phyloP scores from a whole-genome alignment of 371 early-diverging fungal species.

The Mortierella sp. region DNA sequence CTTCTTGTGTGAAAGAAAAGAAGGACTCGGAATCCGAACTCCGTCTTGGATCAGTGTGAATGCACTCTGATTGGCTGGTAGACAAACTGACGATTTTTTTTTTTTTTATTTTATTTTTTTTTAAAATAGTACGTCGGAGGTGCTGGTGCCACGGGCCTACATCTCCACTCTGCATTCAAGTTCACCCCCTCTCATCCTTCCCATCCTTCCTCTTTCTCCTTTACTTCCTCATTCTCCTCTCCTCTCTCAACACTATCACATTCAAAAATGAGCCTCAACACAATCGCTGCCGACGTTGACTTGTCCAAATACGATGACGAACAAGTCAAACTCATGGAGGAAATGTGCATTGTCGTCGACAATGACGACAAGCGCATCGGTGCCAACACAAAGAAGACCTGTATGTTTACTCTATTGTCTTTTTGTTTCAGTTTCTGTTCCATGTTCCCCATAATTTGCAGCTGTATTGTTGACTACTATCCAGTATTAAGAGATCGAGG shows the following conservation, averaged over 20 bases:
- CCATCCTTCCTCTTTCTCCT: neutral
- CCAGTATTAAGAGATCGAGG: too few relatives aligned
- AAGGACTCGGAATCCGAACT: conserved; percentile 1
- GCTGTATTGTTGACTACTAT: too few relatives aligned
- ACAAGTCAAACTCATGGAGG: conserved; percentile 95
- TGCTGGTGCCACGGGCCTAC: neutral
- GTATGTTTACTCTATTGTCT: conserved; percentile 63
- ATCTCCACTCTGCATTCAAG: neutral
- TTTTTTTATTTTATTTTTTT: conserved; percentile 13
- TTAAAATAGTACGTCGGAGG: neutral
- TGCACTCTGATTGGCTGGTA: conserved; percentile 28
- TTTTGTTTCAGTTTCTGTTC: neutral
- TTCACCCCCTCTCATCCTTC: conserved; percentile 1
- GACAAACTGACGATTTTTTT: conserved; percentile 32
- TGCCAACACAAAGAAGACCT: conserved; percentile 91
- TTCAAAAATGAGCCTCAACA: conserved; percentile 44
- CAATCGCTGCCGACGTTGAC: conserved; percentile 70
- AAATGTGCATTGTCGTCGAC: conserved; percentile 96
- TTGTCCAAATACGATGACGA: conserved; percentile 82
- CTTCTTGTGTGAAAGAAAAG: too few relatives aligned
- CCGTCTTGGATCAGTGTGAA: neutral
- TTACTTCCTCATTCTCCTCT: conserved; percentile 1
- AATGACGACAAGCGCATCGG: conserved; percentile 87
- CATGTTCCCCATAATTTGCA: neutral
- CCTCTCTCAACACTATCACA: neutral